Conservation (phyloP, 2,329 filamentous ascomycete genomes). For the Sordariomycetes sp. region DNA sequence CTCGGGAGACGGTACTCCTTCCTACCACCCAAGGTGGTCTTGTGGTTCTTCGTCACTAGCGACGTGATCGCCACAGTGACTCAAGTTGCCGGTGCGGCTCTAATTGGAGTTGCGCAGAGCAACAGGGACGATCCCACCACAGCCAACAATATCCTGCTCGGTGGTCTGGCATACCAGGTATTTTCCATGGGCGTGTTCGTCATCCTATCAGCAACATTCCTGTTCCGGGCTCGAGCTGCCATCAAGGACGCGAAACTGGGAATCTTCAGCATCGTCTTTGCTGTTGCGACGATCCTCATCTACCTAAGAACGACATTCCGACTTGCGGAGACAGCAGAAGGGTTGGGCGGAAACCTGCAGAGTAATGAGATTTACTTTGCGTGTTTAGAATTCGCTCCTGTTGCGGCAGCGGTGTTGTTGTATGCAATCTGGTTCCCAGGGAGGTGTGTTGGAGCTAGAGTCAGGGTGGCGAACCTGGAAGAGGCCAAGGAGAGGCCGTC, state of each 20-base stretch:
- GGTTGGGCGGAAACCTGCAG: constrained; percentile 32
- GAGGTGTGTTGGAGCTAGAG: constrained; percentile 13
- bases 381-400: constrained; percentile 42
- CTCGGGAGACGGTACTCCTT: constrained; percentile 32
- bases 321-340: constrained; percentile 43
- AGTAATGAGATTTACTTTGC: constrained; percentile 44
- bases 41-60: constrained; percentile 44
- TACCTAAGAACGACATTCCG: constrained; percentile 44
- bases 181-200: constrained; percentile 41
- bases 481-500: constrained; percentile 3
- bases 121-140: constrained; percentile 38
- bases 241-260: constrained; percentile 18
- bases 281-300: constrained; percentile 34
- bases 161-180: constrained; percentile 44
- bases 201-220: constrained; percentile 28
- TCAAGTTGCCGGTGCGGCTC: constrained; percentile 43
- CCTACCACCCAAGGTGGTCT: constrained; percentile 33
- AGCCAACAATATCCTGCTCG: constrained; percentile 46
- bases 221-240: constrained; percentile 23
- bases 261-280: constrained; percentile 30
- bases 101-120: constrained; percentile 40
- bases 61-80: constrained; percentile 44
- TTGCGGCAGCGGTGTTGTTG: constrained; percentile 37
- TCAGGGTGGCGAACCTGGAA: background rate
- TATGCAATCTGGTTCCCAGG: constrained; percentile 25